phyloP scores from a whole-genome alignment of 2,329 filamentous ascomycete species.

The Clonostachys sp. region DNA sequence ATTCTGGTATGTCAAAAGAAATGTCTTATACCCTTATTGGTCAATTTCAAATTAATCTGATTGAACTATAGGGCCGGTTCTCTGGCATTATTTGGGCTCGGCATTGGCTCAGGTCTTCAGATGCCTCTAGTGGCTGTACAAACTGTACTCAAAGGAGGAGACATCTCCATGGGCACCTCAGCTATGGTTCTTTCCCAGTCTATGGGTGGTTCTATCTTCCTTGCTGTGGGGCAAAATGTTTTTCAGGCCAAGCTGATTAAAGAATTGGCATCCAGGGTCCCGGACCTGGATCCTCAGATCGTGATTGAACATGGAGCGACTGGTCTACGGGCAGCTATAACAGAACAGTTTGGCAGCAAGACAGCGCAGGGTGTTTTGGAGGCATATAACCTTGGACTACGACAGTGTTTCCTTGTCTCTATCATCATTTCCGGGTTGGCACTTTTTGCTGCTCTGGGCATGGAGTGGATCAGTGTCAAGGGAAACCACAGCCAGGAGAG shows the following conservation, averaged over 20 bases:
- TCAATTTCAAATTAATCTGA: background rate
- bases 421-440: slow-evolving; percentile 4
- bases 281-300: slow-evolving; percentile 16
- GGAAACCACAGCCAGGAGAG: background rate
- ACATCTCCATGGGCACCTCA: slow-evolving; percentile 8
- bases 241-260: slow-evolving; percentile 7
- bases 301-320: slow-evolving; percentile 35
- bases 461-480: slow-evolving; percentile 8
- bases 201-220: slow-evolving; percentile 7
- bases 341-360: slow-evolving; percentile 13
- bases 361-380: slow-evolving; percentile 41
- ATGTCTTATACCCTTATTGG: background rate
- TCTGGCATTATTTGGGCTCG: slow-evolving; percentile 7
- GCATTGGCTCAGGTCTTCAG: slow-evolving; percentile 5
- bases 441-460: slow-evolving; percentile 1
- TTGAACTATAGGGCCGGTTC: slow-evolving; percentile 2
- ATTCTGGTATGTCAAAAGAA: background rate
- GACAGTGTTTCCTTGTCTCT: slow-evolving; percentile 15
- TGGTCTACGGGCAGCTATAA: slow-evolving; percentile 42
- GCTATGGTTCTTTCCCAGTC: slow-evolving; percentile 7
- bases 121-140: slow-evolving; percentile 8
- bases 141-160: slow-evolving; percentile 5
- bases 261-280: slow-evolving; percentile 10
- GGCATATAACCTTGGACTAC: slow-evolving; percentile 55
- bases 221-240: slow-evolving; percentile 8